These are phyloP conservation scores for Erodium texanum DNA, from an alignment of 441 rosid genomes.

Conservation along the genomic window DNA sequence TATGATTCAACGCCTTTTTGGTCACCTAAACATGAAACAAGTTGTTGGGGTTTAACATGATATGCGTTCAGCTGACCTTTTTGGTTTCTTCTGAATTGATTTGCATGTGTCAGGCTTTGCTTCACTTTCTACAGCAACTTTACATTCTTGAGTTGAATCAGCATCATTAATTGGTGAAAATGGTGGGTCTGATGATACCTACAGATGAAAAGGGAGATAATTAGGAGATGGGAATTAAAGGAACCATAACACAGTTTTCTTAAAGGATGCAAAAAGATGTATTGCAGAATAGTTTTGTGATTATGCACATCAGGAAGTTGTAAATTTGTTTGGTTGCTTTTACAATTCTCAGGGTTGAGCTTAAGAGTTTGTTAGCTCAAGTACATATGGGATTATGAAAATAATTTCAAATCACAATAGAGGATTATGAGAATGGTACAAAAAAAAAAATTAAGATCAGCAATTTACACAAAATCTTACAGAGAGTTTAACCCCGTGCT, in stretches of 20 bases:
- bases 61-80: slow-evolving; percentile 34
- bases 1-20: background rate
- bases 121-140: slow-evolving; percentile 22
- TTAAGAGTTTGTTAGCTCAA: too few species aligned
- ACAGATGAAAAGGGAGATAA: background rate
- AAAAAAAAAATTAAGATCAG: background rate
- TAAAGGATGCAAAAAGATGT: too few species aligned
- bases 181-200: slow-evolving; percentile 25
- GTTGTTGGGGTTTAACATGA: background rate
- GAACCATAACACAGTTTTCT: too few species aligned
- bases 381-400: too few species aligned
- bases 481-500: slow-evolving; percentile 22
- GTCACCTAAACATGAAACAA: too few species aligned
- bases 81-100: slow-evolving; percentile 49
- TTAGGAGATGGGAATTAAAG: background rate
- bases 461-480: background rate
- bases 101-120: slow-evolving; percentile 25
- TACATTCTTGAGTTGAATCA: slow-evolving; percentile 16
- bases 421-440: background rate
- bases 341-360: too few species aligned
- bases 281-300: too few species aligned
- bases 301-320: too few species aligned
- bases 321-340: too few species aligned
- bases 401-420: background rate
- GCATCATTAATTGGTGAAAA: slow-evolving; percentile 16